phyloP scores from a whole-genome alignment of 257 asterid species.

The Salvia rosmarinus region DNA sequence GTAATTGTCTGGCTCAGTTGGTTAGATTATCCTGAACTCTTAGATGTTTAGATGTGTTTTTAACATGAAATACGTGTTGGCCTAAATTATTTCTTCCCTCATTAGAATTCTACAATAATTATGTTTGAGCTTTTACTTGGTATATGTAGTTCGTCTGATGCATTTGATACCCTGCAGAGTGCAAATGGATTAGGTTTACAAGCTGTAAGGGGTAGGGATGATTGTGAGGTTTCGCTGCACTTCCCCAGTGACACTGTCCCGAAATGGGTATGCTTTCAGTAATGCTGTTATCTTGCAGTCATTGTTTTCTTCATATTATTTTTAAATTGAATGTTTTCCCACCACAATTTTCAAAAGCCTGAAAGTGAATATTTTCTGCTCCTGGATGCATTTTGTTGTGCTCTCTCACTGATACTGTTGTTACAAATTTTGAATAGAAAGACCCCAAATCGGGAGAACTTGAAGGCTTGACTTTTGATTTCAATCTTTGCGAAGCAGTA shows the following conservation, averaged over 20 bases:
- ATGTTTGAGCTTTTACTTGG: conserved; percentile 7
- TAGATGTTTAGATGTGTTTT: not conserved
- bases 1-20: not conserved
- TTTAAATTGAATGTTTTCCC: conserved; percentile 23
- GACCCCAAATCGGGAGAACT: conserved; percentile 95
- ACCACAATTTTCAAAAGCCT: not conserved
- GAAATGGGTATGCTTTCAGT: conserved; percentile 74
- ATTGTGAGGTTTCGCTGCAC: conserved; percentile 68
- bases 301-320: conserved; percentile 1
- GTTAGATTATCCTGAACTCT: not conserved
- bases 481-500: conserved; percentile 93
- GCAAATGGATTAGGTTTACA: conserved; percentile 96
- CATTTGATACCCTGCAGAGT: conserved; percentile 54
- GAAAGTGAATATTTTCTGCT: conserved; percentile 4
- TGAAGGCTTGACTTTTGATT: conserved; percentile 73
- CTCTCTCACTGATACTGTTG: conserved; percentile 36
- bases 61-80: not conserved
- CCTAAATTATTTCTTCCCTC: conserved; percentile 11
- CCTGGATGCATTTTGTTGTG: conserved; percentile 13
- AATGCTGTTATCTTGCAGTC: not conserved
- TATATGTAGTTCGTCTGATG: conserved; percentile 11
- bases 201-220: conserved; percentile 65
- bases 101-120: not conserved
- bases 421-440: conserved; percentile 58
- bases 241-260: conserved; percentile 80